Percentiles rank a stretch among this genome's conserved stretches.
phyloP scores from a whole-genome alignment of 148 eudicot species.

The Polygonum maritimum region DNA sequence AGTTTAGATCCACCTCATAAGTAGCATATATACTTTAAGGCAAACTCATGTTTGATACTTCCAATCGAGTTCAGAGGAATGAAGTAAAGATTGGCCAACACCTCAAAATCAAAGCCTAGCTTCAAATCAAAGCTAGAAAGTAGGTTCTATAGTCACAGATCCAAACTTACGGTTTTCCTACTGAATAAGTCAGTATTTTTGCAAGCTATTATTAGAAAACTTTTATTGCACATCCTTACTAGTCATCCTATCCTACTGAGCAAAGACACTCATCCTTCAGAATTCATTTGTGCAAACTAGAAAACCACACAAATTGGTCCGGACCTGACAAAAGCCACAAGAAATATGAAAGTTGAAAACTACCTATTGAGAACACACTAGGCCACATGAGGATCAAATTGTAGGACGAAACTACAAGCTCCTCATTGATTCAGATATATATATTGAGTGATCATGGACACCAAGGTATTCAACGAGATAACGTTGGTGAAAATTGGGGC shows the following conservation, averaged over 20 bases:
- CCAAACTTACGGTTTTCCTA: neutral
- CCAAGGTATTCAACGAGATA: neutral
- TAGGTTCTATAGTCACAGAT: neutral
- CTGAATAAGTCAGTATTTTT: neutral
- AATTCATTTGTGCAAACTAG: neutral
- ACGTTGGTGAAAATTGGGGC: neutral
- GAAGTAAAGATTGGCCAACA: no score
- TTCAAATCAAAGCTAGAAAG: neutral
- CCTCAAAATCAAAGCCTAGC: no score
- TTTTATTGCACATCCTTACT: neutral
- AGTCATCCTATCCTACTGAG: neutral
- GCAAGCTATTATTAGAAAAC: no score
- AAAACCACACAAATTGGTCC: neutral
- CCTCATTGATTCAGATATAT: neutral
- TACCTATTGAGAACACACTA: no score
- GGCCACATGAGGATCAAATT: no score
- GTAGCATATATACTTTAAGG: neutral
- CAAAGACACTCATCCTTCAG: neutral
- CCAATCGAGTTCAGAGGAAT: no score
- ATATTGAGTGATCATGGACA: neutral
- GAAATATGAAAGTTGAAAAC: neutral
- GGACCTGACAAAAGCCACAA: neutral
- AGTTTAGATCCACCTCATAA: neutral
- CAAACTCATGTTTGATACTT: neutral
- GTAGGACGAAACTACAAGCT: neutral